A percentile compares a stretch with the other conserved stretches of the same genome.
Conservation (phyloP, 495 filamentous ascomycete genomes). For the Aspergillus haitiensis region DNA sequence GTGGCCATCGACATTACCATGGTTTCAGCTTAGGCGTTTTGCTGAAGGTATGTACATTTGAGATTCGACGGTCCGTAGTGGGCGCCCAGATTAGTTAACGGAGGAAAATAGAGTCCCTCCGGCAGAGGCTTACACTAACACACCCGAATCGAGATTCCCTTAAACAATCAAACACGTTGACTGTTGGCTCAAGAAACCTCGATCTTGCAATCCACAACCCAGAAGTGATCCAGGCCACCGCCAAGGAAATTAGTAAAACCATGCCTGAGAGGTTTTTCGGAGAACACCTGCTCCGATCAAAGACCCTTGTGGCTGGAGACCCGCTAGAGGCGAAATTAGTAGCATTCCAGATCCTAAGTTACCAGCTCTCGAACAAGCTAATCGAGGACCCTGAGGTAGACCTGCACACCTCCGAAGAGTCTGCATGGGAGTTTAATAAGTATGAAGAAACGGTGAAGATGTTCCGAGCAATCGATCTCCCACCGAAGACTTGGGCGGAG, state of each 20-base stretch:
- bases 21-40: background rate
- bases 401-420: background rate
- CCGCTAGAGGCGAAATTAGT: background rate
- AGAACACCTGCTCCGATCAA: background rate
- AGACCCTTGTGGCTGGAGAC: background rate
- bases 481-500: background rate
- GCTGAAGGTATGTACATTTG: background rate
- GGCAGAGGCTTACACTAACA: background rate
- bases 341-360: background rate
- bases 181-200: background rate
- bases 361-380: background rate
- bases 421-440: background rate
- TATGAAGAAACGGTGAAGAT: background rate
- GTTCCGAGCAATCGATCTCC: background rate
- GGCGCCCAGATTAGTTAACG: background rate
- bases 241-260: background rate
- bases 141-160: background rate
- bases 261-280: background rate
- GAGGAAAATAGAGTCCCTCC: background rate
- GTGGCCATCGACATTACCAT: background rate
- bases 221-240: background rate
- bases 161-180: background rate
- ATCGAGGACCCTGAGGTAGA: background rate
- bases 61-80: background rate
- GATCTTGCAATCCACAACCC: background rate